Base-by-base conservation (phyloP, 306 rosid species). In the Fragaria nilgerrensis region DNA sequence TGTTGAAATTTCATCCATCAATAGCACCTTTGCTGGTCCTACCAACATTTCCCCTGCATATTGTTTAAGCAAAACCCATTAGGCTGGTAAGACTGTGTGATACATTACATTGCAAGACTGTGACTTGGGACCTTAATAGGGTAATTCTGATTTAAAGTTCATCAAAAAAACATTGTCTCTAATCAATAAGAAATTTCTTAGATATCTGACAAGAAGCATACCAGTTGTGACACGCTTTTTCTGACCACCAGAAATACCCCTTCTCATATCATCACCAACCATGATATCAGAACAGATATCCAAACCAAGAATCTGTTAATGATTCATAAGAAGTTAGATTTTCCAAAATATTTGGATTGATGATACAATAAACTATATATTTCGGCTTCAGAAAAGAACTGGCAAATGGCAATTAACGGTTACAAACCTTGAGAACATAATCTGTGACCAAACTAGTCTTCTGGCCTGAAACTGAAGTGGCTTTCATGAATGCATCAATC, bases 231-330 rank as follows among this genome's bases (percentile, higher is more conserved):
- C 86, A 9, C 98, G 85, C 80, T 94, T 94, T 80, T 89, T 90
- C 76, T 94, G 90, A 22, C 98, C 98, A 44, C 98, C 98, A 11
- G 98, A 94, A 34, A 94, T 88, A 27, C 98, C 98, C 1, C 98
- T 84, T 74, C 86, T 34, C 95, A 90, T 90, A 16, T 84, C 89
- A 81, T 88, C 85, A 50, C 98, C 98, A 23, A 94, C 92, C 75
- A 89, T 76, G 25, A 89, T 92, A 70, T 94, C 93, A 48, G 97
- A 89, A 81, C 98, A 94, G 15, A 82, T 61, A 65, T 94, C 98
- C 82, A 94, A 80, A 69, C 98, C 98, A 74, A 94, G 81, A 23
- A 92, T 84, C 98, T 94, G 79, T 75, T 75, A 72, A 59, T 43
- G 16, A 67, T 7, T 10, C 22, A 1, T 17, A 45, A 41, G 68